Evolutionary conservation across 2,329 filamentous ascomycete species (phyloP), one percentile per base, ranked within the genome.

Genomic region (Cytospora piceae): DNA sequence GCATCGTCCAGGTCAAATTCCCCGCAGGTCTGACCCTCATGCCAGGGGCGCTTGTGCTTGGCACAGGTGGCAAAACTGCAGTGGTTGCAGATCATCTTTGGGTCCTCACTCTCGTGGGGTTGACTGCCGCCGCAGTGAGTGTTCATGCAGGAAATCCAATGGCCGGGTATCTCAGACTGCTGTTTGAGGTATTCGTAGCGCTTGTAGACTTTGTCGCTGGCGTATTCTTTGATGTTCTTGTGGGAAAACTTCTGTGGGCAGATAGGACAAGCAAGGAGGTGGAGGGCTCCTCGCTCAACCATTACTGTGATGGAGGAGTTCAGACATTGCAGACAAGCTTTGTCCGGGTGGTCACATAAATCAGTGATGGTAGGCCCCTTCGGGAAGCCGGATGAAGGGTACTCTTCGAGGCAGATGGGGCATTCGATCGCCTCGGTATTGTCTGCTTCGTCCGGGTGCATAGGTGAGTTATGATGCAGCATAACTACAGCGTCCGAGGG

Each of bases 111-210:
- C 31, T 67, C 55, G 32, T 65, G 66, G 4, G 63, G 52, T 29
- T 67, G 66, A 11, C 66, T 65, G 27, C 58, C 63, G 3, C 66
- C 66, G 34, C 66, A 67, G 2, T 20, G 39, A 22, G 66, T 55
- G 22, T 62, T 65, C 15, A 59, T 67, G n/a, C 66, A 67, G 17
- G 66, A 67, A 22, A 67, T 67, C 17, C 58, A 67, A 42, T 67
- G 66, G n/a, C 66, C 59, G 0, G 66, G 63, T 12, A 65, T 67
- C 55, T 63, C 46, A 27, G 66, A 65, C 55, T 67, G 63, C 32
- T 59, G 39, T 32, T 66, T 66, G 4, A 67, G 63, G 49, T 65
- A 63, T 8, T 37, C 20, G 56, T 67, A 67, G 12, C 63, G 63
- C 42, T 60, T 9, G 42, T 66, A 66, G 37, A 66, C 39, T 7